phyloP scores from a whole-genome alignment of 2,329 filamentous ascomycete genomes.

The Beauveria bassiana region DNA sequence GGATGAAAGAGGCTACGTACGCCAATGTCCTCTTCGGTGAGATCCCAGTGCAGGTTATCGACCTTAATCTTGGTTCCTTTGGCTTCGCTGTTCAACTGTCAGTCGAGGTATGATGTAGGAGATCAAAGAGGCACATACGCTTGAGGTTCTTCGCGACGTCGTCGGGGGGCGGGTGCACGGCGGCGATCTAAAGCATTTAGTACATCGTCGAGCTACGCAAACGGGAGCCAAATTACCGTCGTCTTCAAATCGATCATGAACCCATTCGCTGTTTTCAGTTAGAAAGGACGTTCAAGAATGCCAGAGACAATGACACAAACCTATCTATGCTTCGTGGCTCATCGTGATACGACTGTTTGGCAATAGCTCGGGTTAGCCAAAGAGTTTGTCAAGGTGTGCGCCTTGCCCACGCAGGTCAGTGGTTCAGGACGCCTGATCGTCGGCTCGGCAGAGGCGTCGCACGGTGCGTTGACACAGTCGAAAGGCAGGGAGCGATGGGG shows the following conservation, averaged over 20 bases:
- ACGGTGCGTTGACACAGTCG: conserved; percentile 23
- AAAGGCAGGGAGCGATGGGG: conserved; percentile 20
- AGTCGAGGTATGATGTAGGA: conserved; percentile 12
- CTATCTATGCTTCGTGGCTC: conserved; percentile 62
- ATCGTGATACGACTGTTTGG: conserved; percentile 52
- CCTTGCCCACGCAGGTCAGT: conserved; percentile 21
- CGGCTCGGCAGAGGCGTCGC: conserved; percentile 16
- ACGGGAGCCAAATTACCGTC: conserved; percentile 39
- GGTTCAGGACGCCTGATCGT: background rate
- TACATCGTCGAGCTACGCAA: conserved; percentile 9
- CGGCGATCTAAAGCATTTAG: conserved; percentile 29
- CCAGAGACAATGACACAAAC: conserved; percentile 34
- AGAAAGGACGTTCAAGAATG: background rate
- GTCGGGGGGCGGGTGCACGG: conserved; percentile 33
- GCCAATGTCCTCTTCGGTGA: conserved; percentile 75
- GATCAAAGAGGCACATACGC: conserved; percentile 19
- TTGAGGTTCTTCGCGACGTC: conserved; percentile 36
- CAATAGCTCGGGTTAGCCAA: conserved; percentile 30
- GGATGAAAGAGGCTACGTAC: conserved; percentile 35
- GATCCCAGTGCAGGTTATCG: conserved; percentile 87
- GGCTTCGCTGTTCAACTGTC: conserved; percentile 34
- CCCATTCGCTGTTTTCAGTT: conserved; percentile 64
- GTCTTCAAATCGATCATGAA: conserved; percentile 84
- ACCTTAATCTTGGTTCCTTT: conserved; percentile 67
- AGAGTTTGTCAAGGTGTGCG: conserved; percentile 26